Evolutionary conservation across 768 basidiomycete species (phyloP), one percentile per base, ranked within the genome.

Genomic region (Lyophyllum decastes): DNA sequence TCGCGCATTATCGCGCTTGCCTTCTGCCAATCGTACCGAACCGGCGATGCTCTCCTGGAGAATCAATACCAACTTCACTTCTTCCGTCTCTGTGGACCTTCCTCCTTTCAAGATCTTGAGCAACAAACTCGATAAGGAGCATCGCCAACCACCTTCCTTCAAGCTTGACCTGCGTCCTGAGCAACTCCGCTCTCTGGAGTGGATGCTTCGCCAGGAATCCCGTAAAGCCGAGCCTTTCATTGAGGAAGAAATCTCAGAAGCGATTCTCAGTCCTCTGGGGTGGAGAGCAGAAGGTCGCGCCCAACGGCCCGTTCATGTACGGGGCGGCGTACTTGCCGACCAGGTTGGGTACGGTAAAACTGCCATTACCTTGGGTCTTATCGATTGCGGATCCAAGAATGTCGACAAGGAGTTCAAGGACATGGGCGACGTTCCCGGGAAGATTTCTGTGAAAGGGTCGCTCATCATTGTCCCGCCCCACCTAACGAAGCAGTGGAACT

Each of bases 291-390:
- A 97, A 71, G 95, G 91, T 40, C 88, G 92, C 41, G 94, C 91
- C 3, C 86, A 90, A 62, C 76, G 94, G 33, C 83, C 88, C 0
- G 81, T 92, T 51, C 80, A 73, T 58, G 75, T 97, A 41, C 82
- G 91, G 54, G 95, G 95, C 17, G 95, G 95, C 11, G 95, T 97
- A 48, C 84, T 97, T 45, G 95, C 95, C 12, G 95, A 98, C 66
- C 90, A 95, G 75, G 95, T 98, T 59, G 95, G 95, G 50, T 98
- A 98, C 67, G 95, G 95, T 17, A 98, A 98, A 76, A 98, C 95
- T 0, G 95, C 94, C 21, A 95, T 97, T 62, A 94, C 93, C 2
- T 81, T 98, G 26, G 95, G 89, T 19, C 80, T 98, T 58, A 89
- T 97, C 60, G 90, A 94, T 65, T 87, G 88, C 66, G 79, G 86